Base-by-base conservation (phyloP, 495 filamentous ascomycete genomes). In the Penicillium odoratum region DNA sequence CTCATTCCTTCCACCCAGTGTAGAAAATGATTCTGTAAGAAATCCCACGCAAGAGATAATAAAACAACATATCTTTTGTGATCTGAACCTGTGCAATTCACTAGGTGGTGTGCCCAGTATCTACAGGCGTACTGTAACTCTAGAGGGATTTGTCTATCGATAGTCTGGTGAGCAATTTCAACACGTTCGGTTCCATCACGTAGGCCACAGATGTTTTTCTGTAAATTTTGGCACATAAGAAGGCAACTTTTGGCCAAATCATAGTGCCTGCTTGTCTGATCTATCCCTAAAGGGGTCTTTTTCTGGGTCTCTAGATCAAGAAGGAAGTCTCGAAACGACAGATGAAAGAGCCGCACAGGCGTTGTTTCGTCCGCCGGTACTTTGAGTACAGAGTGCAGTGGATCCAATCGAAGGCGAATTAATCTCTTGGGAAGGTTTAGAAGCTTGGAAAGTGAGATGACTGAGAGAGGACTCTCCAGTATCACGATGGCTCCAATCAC, bases 1-100 rank as follows among this genome's bases (percentile, higher is more conserved):
- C 67, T 63, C 52, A 79, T 56, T 38, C 69, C 72, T 65, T 80
- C 73, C 29, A 79, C 33, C 76, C 70, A 77, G 56, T 72, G 65
- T 25, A 83, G 67, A 40, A 81, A 72, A 64, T 80, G 69, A 53
- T 11, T 54, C 48, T 61, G 49, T 15, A 80, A 60, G 45, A 80
- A 81, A n/a, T 25, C 33, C 47, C 72, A 50, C 15, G 71, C 66
- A 16, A 49, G 46, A 51, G 57, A 55, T 40, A 62, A 51, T 48
- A 74, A 64, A 43, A 53, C 28, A 46, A 71, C 10, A 21, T 21
- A 2, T 21, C 2, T 21, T 21, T 2, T 21, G 21, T 21, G 21
- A 21, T 21, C 21, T 21, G 21, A 21, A 21, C 21, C 21, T 21
- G 21, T n/a, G 69, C 51, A 21, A 21, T 75, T 47, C 53, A 74